Percentiles rank a stretch among this genome's conserved stretches.
These are phyloP conservation scores for Haplographium delicatum DNA, from an alignment of 495 filamentous ascomycete genomes.

Conservation along the genomic window DNA sequence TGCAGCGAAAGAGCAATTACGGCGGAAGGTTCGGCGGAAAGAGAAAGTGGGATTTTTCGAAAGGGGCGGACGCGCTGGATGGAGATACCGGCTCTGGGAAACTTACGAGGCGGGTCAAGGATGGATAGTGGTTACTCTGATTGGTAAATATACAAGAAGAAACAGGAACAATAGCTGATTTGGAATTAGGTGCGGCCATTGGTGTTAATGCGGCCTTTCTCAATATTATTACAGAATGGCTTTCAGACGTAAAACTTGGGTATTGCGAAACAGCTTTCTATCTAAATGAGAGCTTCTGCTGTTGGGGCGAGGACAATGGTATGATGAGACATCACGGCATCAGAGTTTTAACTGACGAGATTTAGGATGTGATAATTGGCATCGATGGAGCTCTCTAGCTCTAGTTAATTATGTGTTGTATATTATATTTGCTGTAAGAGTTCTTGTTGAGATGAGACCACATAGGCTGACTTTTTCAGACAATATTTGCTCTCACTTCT, in stretches of 20 bases:
- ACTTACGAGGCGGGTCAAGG: constrained; percentile 95
- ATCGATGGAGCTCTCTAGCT: constrained; percentile 75
- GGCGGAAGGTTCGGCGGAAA: constrained; percentile 68
- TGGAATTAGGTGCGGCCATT: constrained; percentile 64
- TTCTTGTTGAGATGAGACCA: neutral
- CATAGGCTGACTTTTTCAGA: constrained; percentile 18
- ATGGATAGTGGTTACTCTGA: constrained; percentile 95
- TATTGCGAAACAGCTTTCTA: constrained; percentile 95
- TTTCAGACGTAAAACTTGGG: constrained; percentile 91
- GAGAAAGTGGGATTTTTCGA: constrained; percentile 73
- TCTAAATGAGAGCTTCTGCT: constrained; percentile 96
- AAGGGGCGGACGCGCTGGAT: constrained; percentile 64
- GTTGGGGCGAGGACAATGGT: constrained; percentile 93
- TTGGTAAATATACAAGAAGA: constrained; percentile 41
- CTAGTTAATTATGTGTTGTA: constrained; percentile 84
- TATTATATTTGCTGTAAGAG: constrained; percentile 75
- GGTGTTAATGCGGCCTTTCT: constrained; percentile 89
- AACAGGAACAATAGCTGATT: constrained; percentile 8
- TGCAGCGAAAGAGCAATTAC: constrained; percentile 82
- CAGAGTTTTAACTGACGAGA: constrained; percentile 26
- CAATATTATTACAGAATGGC: constrained; percentile 96
- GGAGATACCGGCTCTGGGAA: constrained; percentile 77
- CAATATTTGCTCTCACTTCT: constrained; percentile 74
- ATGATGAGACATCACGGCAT: constrained; percentile 16
- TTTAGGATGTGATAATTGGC: constrained; percentile 85